phyloP scores from a whole-genome alignment of 768 basidiomycete genomes.

The Coprinellus micaceus region DNA sequence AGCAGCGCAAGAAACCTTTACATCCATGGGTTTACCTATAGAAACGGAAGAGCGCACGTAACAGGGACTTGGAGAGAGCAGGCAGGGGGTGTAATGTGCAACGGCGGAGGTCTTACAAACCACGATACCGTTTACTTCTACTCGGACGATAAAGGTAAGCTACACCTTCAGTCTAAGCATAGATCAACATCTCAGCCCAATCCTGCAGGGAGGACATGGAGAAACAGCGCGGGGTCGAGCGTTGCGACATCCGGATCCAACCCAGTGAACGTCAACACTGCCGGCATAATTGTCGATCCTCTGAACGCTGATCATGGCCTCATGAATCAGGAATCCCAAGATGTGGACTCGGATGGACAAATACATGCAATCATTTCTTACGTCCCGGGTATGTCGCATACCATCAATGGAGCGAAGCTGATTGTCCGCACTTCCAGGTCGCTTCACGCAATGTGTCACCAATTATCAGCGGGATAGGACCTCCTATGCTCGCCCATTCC shows the following conservation, averaged over 20 bases:
- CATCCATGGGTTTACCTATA: slow-evolving; percentile 46
- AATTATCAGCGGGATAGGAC: slow-evolving; percentile 38
- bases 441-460: slow-evolving; percentile 44
- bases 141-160: slow-evolving; percentile 42
- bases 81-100: slow-evolving; percentile 39
- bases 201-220: slow-evolving; percentile 40
- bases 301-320: slow-evolving; percentile 45
- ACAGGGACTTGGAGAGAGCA: slow-evolving; percentile 49
- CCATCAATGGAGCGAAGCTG: background rate
- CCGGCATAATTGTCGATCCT: slow-evolving; percentile 41
- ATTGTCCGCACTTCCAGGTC: slow-evolving; percentile 23
- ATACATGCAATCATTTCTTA: slow-evolving; percentile 48
- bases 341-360: slow-evolving; percentile 40
- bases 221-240: slow-evolving; percentile 35
- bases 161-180: background rate
- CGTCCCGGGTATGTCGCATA: slow-evolving; percentile 33
- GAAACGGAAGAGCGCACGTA: slow-evolving; percentile 34
- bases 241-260: slow-evolving; percentile 39
- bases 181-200: background rate
- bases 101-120: slow-evolving; percentile 41
- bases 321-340: slow-evolving; percentile 53
- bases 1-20: slow-evolving; percentile 43
- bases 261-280: slow-evolving; percentile 41
- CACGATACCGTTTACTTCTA: slow-evolving; percentile 47
- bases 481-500: slow-evolving; percentile 37